phyloP scores from a whole-genome alignment of 2,329 filamentous ascomycete species.

The Diplodia intermedia region DNA sequence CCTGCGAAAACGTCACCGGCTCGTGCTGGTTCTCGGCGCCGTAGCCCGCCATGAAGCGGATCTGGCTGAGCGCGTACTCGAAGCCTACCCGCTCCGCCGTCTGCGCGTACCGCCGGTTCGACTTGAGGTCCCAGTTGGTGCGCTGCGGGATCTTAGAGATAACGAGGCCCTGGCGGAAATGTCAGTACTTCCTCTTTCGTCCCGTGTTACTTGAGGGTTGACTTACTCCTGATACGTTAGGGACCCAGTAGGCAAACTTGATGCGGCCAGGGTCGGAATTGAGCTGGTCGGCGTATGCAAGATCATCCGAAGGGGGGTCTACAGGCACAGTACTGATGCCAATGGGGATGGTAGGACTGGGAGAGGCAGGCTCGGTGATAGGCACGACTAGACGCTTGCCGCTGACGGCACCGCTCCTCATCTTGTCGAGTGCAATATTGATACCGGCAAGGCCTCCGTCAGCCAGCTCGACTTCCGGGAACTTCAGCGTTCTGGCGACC shows the following conservation, averaged over 20 bases:
- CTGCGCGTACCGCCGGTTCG: slow-evolving; percentile 58
- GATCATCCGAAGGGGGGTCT: slow-evolving; percentile 17
- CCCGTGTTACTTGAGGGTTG: too few species aligned
- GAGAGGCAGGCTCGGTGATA: not conserved
- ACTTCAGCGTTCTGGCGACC: slow-evolving; percentile 58
- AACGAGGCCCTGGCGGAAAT: slow-evolving; percentile 50
- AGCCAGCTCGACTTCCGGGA: slow-evolving; percentile 70
- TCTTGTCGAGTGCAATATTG: slow-evolving; percentile 70
- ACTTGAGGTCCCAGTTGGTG: slow-evolving; percentile 58
- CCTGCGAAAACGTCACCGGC: slow-evolving; percentile 61
- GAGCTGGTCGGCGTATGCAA: slow-evolving; percentile 45
- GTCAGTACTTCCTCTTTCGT: too few species aligned
- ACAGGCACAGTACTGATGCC: not conserved
- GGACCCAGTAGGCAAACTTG: slow-evolving; percentile 62
- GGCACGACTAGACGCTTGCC: slow-evolving; percentile 72
- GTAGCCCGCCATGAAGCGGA: slow-evolving; percentile 61
- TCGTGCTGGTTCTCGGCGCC: slow-evolving; percentile 59
- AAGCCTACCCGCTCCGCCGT: slow-evolving; percentile 59
- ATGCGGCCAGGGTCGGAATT: slow-evolving; percentile 54
- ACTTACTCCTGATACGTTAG: slow-evolving; percentile 57
- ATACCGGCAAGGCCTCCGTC: slow-evolving; percentile 69
- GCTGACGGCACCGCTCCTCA: slow-evolving; percentile 70
- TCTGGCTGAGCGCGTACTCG: slow-evolving; percentile 61
- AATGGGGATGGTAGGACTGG: not conserved
- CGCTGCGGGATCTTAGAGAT: slow-evolving; percentile 60